Conservation (phyloP, 2,329 filamentous ascomycete genomes). For the Fusarium armeniacum region DNA sequence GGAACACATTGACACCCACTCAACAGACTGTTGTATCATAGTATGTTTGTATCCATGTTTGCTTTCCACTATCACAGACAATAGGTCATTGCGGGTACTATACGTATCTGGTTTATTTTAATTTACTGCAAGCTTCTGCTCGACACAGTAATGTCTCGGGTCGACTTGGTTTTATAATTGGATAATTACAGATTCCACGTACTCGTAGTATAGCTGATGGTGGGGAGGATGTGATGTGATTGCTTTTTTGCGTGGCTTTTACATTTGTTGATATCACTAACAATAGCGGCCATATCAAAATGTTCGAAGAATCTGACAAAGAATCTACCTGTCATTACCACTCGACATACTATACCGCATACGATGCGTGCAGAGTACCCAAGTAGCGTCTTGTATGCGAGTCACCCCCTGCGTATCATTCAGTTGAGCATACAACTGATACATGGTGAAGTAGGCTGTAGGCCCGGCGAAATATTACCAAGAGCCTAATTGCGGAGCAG, state of each 20-base stretch:
- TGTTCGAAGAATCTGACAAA: background rate
- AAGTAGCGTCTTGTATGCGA: background rate
- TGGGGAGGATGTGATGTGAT: background rate
- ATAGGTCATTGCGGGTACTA: background rate
- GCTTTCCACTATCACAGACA: background rate
- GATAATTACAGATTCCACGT: background rate
- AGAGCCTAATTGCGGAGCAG: background rate
- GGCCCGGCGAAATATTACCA: constrained; percentile 1
- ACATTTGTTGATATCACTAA: background rate
- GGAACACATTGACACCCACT: background rate
- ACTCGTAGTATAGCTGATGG: background rate
- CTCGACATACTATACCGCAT: background rate
- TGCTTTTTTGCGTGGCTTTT: background rate
- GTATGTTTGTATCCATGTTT: background rate
- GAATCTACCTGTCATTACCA: background rate
- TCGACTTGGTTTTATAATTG: background rate
- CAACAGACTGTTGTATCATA: background rate
- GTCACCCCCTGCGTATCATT: background rate
- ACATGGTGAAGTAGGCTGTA: background rate
- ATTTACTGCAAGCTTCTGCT: background rate
- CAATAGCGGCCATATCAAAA: background rate
- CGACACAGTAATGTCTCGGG: background rate
- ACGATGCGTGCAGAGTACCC: background rate
- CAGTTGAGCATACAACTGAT: background rate
- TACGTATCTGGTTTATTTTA: background rate